A percentile compares a stretch with the other conserved stretches of the same genome.
phyloP scores from a whole-genome alignment of 1,139 yeast genomes.

The Barnettozyma hawaiiensis region DNA sequence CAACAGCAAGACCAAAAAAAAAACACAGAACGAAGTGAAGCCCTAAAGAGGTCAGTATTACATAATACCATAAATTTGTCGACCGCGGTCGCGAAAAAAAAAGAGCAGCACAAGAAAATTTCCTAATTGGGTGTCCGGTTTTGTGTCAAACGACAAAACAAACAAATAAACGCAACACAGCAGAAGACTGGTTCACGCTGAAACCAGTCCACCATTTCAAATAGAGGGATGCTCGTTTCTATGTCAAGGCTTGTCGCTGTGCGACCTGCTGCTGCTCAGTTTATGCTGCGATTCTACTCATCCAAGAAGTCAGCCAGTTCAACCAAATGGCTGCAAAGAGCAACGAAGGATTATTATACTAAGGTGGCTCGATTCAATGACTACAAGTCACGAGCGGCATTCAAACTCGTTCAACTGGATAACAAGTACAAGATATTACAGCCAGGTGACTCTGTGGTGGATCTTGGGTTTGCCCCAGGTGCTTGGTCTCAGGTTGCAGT shows the following conservation, averaged over 20 bases:
- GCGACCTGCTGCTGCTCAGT: neutral
- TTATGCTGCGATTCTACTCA: slow-evolving; percentile 10
- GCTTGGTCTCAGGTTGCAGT: slow-evolving; percentile 89
- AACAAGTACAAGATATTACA: slow-evolving; percentile 54
- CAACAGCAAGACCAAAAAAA: neutral
- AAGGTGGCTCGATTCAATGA: slow-evolving; percentile 59
- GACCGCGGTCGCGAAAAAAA: neutral
- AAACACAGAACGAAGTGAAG: neutral
- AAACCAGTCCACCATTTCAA: too few relatives aligned
- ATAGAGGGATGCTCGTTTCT: neutral
- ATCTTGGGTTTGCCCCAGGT: slow-evolving; percentile 93
- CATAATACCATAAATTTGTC: neutral
- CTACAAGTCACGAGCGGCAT: slow-evolving; percentile 84
- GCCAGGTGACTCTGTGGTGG: slow-evolving; percentile 60
- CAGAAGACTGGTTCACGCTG: too few relatives aligned
- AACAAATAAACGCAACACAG: neutral
- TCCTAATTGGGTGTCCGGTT: slow-evolving; percentile 2
- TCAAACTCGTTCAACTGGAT: slow-evolving; percentile 69
- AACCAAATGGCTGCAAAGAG: slow-evolving; percentile 69
- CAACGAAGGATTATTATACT: slow-evolving; percentile 55
- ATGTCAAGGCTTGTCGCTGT: neutral
- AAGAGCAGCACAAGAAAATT: neutral
- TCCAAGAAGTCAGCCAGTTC: slow-evolving; percentile 34
- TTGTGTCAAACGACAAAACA: slow-evolving; percentile 7
- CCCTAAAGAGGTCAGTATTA: neutral